Evolutionary conservation across 768 basidiomycete species (phyloP).

Genomic region (Hericium coralloides): DNA sequence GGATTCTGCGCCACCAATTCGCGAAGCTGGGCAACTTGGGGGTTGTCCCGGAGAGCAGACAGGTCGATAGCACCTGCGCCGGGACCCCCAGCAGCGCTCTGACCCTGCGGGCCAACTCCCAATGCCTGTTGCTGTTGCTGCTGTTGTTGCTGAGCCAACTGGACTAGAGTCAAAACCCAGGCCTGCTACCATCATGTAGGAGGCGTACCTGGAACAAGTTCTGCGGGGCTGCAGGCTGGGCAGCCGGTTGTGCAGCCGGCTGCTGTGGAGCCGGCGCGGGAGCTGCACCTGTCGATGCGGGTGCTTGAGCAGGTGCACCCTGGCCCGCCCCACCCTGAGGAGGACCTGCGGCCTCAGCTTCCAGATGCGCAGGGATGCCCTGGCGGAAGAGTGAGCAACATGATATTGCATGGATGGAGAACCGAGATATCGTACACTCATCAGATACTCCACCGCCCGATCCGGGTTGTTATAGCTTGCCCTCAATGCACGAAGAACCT

Average conservation of each 20-base stretch:
- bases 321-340: neutral
- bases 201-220: constrained; percentile 78
- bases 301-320: neutral
- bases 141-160: constrained; percentile 71
- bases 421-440: constrained; percentile 53
- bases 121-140: constrained; percentile 35
- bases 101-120: constrained; percentile 25
- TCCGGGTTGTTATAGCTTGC: constrained; percentile 98
- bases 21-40: constrained; percentile 66
- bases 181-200: neutral
- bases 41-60: constrained; percentile 47
- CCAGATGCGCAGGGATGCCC: constrained; percentile 75
- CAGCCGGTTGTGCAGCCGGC: constrained; percentile 25
- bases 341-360: constrained; percentile 37
- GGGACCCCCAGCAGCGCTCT: constrained; percentile 22
- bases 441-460: constrained; percentile 95
- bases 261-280: constrained; percentile 23
- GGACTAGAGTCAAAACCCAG: neutral
- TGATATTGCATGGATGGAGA: constrained; percentile 6
- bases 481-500: constrained; percentile 76
- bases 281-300: constrained; percentile 21
- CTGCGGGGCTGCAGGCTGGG: constrained; percentile 45
- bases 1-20: constrained; percentile 73
- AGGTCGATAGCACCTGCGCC: constrained; percentile 36
- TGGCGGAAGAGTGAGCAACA: constrained; percentile 20